These are phyloP conservation scores for Alternaria sp. DNA, from an alignment of 2,329 filamentous ascomycete genomes.

Conservation along the genomic window DNA sequence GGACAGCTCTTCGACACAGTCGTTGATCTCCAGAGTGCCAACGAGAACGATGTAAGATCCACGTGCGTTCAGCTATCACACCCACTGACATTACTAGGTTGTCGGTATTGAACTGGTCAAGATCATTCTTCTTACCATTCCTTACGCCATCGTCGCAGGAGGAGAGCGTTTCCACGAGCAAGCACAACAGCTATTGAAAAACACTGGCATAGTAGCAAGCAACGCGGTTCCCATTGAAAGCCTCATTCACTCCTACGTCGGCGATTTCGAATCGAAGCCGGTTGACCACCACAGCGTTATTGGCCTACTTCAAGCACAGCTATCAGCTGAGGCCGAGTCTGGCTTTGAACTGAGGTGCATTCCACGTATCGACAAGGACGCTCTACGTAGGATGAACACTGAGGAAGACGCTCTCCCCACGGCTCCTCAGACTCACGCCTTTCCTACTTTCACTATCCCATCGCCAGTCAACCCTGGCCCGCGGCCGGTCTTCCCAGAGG, in stretches of 20 bases:
- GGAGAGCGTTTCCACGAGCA: slow-evolving; percentile 64
- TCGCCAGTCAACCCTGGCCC: slow-evolving; percentile 76
- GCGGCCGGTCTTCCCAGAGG: slow-evolving; percentile 84
- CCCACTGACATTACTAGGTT: slow-evolving; percentile 51
- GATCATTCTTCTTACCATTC: slow-evolving; percentile 92
- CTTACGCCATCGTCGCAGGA: slow-evolving; percentile 72
- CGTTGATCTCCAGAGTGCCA: slow-evolving; percentile 91
- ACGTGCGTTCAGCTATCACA: not conserved
- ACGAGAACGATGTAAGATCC: slow-evolving; percentile 83
- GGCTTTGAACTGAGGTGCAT: slow-evolving; percentile 77
- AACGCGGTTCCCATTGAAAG: slow-evolving; percentile 85
- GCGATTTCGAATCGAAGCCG: slow-evolving; percentile 68
- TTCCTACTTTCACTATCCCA: slow-evolving; percentile 80
- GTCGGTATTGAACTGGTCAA: slow-evolving; percentile 87
- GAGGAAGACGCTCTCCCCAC: slow-evolving; percentile 57
- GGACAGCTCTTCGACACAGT: slow-evolving; percentile 91
- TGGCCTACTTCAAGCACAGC: slow-evolving; percentile 82
- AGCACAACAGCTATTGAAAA: slow-evolving; percentile 82
- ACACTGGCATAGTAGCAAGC: slow-evolving; percentile 92
- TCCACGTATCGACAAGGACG: slow-evolving; percentile 60
- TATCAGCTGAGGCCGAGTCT: slow-evolving; percentile 76
- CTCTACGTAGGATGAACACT: slow-evolving; percentile 66
- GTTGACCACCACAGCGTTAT: slow-evolving; percentile 75
- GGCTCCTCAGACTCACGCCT: slow-evolving; percentile 71
- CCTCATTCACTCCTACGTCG: slow-evolving; percentile 83